phyloP scores from a whole-genome alignment of 306 rosid species.

The Cucurbita moschata region DNA sequence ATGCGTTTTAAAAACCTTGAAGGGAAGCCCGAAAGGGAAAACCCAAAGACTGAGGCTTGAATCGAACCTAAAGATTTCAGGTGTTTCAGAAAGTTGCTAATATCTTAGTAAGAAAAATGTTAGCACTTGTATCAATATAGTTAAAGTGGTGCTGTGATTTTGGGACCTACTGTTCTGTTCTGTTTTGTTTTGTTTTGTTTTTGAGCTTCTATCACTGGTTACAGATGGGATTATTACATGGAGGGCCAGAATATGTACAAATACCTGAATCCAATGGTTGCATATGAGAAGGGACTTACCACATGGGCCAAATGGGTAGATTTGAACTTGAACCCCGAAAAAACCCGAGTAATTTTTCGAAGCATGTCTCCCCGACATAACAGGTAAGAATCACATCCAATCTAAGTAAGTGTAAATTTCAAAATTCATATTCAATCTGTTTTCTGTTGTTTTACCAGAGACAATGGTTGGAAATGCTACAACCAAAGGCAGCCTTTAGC shows the following conservation, averaged over 20 bases:
- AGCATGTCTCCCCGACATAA: slow-evolving; percentile 95
- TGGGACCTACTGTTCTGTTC: background rate
- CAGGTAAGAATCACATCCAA: slow-evolving; percentile 35
- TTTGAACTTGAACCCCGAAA: slow-evolving; percentile 53
- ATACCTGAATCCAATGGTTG: slow-evolving; percentile 84
- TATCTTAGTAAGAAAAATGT: background rate
- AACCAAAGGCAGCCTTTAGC: slow-evolving; percentile 70
- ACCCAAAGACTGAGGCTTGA: background rate
- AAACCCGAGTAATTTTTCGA: slow-evolving; percentile 58
- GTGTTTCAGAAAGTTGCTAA: background rate
- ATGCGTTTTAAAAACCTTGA: too few relatives aligned
- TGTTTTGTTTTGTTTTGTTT: background rate
- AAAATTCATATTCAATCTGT: background rate
- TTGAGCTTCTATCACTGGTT: slow-evolving; percentile 2
- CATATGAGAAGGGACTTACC: slow-evolving; percentile 82
- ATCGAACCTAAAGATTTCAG: background rate
- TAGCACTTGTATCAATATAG: background rate
- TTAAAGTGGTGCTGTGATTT: background rate
- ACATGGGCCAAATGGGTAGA: slow-evolving; percentile 98
- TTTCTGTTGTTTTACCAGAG: slow-evolving; percentile 20
- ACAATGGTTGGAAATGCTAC: slow-evolving; percentile 92
- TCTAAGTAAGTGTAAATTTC: background rate
- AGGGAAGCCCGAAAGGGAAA: too few relatives aligned
- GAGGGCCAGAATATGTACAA: slow-evolving; percentile 38
- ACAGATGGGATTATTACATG: slow-evolving; percentile 95